phyloP scores from a whole-genome alignment of 352 stramenopile genomes.

The Pythium pyrilobum region DNA sequence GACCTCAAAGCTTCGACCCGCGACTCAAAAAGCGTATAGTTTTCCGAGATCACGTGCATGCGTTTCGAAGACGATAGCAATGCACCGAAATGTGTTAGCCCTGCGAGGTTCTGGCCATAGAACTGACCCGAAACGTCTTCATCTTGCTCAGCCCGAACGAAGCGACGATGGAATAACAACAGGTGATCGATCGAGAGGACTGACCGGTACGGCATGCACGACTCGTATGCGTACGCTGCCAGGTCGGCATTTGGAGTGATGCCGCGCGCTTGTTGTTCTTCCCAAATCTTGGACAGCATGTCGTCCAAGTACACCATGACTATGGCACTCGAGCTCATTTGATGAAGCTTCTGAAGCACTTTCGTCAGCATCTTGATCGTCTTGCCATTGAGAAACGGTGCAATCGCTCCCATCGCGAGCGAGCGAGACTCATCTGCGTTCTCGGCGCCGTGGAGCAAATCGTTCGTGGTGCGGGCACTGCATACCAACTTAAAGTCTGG shows the following conservation, averaged over 20 bases:
- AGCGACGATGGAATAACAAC: constrained; percentile 45
- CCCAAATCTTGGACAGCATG: constrained; percentile 39
- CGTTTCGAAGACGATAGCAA: constrained; percentile 42
- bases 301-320: constrained; percentile 66
- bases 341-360: constrained; percentile 62
- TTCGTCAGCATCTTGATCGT: constrained; percentile 73
- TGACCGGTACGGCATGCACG: constrained; percentile 54
- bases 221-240: constrained; percentile 61
- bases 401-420: constrained; percentile 36
- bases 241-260: constrained; percentile 30
- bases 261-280: constrained; percentile 21
- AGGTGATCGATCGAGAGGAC: constrained; percentile 66
- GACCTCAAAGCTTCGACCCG: constrained; percentile 35
- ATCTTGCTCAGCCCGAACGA: constrained; percentile 24
- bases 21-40: constrained; percentile 33
- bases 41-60: constrained; percentile 45
- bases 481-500: constrained; percentile 60
- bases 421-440: not conserved
- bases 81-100: constrained; percentile 29
- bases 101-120: constrained; percentile 39
- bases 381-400: constrained; percentile 46
- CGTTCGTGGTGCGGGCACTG: constrained; percentile 23
- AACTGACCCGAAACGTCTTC: constrained; percentile 29
- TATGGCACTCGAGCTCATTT: constrained; percentile 49
- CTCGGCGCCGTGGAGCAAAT: constrained; percentile 30